A percentile compares a stretch with the other conserved stretches of the same genome.
Conservation (phyloP, 352 stramenopile genomes). For the Peronospora farinosa region DNA sequence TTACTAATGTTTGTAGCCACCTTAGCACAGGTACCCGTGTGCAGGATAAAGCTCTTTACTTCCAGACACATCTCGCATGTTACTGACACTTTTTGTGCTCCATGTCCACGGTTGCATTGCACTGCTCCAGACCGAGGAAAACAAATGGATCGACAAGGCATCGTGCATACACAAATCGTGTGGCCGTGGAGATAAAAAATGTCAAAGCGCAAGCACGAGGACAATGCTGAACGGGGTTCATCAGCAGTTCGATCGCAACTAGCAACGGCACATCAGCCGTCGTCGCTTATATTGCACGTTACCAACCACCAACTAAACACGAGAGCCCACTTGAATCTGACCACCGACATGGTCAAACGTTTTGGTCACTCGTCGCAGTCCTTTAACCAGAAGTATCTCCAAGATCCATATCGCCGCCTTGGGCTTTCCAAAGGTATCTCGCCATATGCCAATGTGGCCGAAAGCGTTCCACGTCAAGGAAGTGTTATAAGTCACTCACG, state of each 20-base stretch:
- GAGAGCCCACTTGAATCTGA: conserved; percentile 1
- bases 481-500: no score
- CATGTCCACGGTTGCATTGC: conserved; percentile 6
- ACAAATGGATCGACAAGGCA: conserved; percentile 7
- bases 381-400: no score
- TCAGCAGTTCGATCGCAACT: conserved; percentile 17
- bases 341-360: no score
- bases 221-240: conserved; percentile 12
- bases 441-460: no score
- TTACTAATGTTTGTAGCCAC: neutral
- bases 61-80: conserved; percentile 21
- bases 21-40: conserved; percentile 3
- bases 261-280: neutral
- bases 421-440: no score
- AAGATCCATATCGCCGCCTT: no score
- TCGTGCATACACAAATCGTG: conserved; percentile 2
- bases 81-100: neutral
- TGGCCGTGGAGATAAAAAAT: neutral
- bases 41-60: conserved; percentile 10
- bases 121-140: neutral
- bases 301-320: conserved; percentile 7
- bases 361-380: no score
- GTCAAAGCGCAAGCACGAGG: conserved; percentile 10
- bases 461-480: no score
- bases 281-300: conserved; percentile 21